Conservation (phyloP, 768 basidiomycete species). For the Hemileccinum rubropunctum region DNA sequence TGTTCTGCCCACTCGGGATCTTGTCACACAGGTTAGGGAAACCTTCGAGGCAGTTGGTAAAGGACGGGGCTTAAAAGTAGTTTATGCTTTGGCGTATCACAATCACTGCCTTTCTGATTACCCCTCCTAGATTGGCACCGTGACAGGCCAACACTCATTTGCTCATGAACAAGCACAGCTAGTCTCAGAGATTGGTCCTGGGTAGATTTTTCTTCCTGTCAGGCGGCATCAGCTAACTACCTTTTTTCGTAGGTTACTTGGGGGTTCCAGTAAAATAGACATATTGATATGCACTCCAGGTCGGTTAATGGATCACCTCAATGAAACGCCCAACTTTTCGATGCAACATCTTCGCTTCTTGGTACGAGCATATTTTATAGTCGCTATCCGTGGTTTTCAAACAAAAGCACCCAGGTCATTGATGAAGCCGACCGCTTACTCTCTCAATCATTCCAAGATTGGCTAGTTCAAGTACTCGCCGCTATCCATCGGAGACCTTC, state of each 20-base stretch:
- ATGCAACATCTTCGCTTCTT: constrained; percentile 94
- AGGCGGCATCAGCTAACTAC: not conserved
- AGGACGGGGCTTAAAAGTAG: constrained; percentile 84
- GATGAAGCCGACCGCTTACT: constrained; percentile 98
- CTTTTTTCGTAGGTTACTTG: constrained; percentile 51
- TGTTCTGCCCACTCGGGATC: constrained; percentile 90
- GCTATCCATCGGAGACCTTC: constrained; percentile 53
- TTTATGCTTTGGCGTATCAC: not conserved
- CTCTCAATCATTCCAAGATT: constrained; percentile 94
- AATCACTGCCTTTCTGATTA: not conserved
- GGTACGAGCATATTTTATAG: constrained; percentile 44
- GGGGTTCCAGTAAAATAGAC: constrained; percentile 90
- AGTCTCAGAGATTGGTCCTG: constrained; percentile 53
- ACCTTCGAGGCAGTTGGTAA: constrained; percentile 83
- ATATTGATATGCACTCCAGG: constrained; percentile 96
- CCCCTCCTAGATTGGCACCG: constrained; percentile 59
- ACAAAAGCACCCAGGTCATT: constrained; percentile 61
- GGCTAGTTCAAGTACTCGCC: constrained; percentile 81
- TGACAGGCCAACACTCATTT: constrained; percentile 94
- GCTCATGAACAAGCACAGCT: constrained; percentile 85
- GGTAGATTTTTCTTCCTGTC: constrained; percentile 38
- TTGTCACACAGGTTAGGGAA: constrained; percentile 90
- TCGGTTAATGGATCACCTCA: constrained; percentile 89
- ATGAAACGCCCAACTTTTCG: constrained; percentile 84
- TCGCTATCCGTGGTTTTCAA: not conserved